phyloP scores from a whole-genome alignment of 805 yeast species.

The Nakazawaea ambrosiae region DNA sequence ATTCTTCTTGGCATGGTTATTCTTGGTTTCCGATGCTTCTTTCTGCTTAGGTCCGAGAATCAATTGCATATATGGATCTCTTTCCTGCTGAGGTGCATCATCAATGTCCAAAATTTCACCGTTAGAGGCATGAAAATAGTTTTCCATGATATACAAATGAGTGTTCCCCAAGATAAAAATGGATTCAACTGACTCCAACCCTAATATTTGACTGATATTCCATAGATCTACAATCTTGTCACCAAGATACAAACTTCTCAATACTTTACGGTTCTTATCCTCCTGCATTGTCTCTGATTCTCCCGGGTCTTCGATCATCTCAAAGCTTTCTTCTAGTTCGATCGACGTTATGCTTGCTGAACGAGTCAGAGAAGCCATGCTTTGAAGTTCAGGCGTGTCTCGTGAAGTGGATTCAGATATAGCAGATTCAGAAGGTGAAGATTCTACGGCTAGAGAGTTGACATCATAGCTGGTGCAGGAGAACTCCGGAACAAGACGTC shows the following conservation, averaged over 20 bases:
- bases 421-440: not conserved
- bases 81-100: conserved; percentile 52
- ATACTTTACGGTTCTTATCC: conserved; percentile 69
- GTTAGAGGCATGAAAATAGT: conserved; percentile 50
- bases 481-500: conserved; percentile 43
- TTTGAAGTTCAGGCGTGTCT: not conserved
- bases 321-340: conserved; percentile 26
- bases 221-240: conserved; percentile 67
- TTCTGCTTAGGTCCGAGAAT: conserved; percentile 42
- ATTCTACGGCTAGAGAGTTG: not conserved
- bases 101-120: conserved; percentile 56
- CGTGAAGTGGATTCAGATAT: not conserved
- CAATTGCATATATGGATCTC: conserved; percentile 66
- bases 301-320: conserved; percentile 34
- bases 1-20: conserved; percentile 19
- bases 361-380: not conserved
- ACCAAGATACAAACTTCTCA: conserved; percentile 60
- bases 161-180: conserved; percentile 61
- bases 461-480: not conserved
- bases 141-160: conserved; percentile 62
- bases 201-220: conserved; percentile 71
- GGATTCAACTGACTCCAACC: conserved; percentile 72
- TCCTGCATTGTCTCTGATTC: conserved; percentile 34
- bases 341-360: conserved; percentile 7
- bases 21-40: conserved; percentile 12